A percentile compares a stretch with the other conserved stretches of the same genome.
Conservation (phyloP, 2,329 filamentous ascomycete genomes). For the Pseudocercospora vitis region DNA sequence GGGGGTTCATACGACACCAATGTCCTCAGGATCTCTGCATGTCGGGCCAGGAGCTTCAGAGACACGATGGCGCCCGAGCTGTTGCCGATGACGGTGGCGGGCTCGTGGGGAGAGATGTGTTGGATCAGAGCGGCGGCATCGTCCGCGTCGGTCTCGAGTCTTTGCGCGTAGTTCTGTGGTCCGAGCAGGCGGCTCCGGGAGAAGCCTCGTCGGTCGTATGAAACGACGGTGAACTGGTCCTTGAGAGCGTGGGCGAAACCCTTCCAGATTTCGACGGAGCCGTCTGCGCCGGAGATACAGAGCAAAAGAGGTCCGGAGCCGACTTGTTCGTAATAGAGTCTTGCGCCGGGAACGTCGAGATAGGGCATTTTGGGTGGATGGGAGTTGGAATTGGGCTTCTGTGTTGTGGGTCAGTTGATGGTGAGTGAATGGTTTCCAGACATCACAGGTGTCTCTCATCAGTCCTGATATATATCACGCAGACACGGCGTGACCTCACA, state of each 20-base stretch:
- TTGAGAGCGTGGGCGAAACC: conserved; percentile 27
- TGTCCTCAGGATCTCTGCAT: conserved; percentile 14
- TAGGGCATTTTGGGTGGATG: conserved; percentile 12
- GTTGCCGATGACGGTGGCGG: conserved; percentile 21
- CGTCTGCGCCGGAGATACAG: conserved; percentile 37
- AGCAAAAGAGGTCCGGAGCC: conserved; percentile 36
- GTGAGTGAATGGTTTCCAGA: neutral
- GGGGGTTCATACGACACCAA: conserved; percentile 25
- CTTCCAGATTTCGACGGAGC: conserved; percentile 32
- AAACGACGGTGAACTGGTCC: conserved; percentile 32
- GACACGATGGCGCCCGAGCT: conserved; percentile 22
- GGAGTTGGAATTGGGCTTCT: neutral
- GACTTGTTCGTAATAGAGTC: conserved; percentile 34
- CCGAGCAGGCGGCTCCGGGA: conserved; percentile 22
- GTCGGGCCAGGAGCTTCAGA: conserved; percentile 15
- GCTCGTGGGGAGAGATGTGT: conserved; percentile 18
- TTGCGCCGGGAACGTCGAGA: conserved; percentile 33
- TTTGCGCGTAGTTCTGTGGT: conserved; percentile 32
- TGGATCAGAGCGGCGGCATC: conserved; percentile 31
- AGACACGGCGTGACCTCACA: neutral
- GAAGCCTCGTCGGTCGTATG: conserved; percentile 35
- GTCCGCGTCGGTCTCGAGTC: conserved; percentile 36
- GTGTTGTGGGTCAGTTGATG: neutral
- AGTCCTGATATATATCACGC: neutral
- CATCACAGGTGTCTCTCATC: neutral